Percentiles rank a stretch among this genome's conserved stretches.
Evolutionary conservation across 2,329 filamentous ascomycete genomes (phyloP).

Genomic region (Paecilomyces fulvus): DNA sequence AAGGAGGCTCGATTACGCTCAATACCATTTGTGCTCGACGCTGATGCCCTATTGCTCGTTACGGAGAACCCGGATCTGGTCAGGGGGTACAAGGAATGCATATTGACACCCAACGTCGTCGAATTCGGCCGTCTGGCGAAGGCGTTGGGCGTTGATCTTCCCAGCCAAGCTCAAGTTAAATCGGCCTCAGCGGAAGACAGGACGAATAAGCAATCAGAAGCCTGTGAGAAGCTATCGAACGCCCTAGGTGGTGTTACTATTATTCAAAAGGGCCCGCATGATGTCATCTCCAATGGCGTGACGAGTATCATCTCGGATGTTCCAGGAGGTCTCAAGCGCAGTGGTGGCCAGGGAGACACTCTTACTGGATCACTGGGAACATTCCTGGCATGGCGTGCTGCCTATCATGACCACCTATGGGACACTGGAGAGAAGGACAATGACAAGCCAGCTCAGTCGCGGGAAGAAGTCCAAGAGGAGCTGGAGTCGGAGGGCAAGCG

Average conservation of each 20-base stretch:
- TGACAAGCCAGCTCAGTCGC: conserved; percentile 23
- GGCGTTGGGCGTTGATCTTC: conserved; percentile 58
- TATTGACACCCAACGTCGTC: conserved; percentile 90
- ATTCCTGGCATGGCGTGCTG: conserved; percentile 77
- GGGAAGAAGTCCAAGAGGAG: conserved; percentile 33
- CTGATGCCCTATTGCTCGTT: conserved; percentile 75
- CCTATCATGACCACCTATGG: conserved; percentile 80
- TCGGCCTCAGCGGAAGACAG: conserved; percentile 30
- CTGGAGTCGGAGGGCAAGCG: conserved; percentile 42
- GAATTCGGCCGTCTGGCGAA: conserved; percentile 81
- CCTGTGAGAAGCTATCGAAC: conserved; percentile 61
- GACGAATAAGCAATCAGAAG: conserved; percentile 44
- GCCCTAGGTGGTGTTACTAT: conserved; percentile 82
- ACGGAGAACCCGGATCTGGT: conserved; percentile 68
- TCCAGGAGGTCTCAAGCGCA: conserved; percentile 76
- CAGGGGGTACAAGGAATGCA: conserved; percentile 70
- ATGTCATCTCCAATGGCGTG: conserved; percentile 74
- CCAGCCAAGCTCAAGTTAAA: conserved; percentile 26
- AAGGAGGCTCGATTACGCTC: conserved; percentile 61
- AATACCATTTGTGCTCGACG: conserved; percentile 82
- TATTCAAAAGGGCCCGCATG: conserved; percentile 76
- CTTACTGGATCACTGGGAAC: conserved; percentile 84
- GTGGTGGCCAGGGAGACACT: conserved; percentile 91
- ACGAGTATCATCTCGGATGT: conserved; percentile 69
- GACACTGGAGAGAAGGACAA: conserved; percentile 34